Base-by-base conservation (phyloP, 2,329 filamentous ascomycete species). In the Aspergillus sp. region DNA sequence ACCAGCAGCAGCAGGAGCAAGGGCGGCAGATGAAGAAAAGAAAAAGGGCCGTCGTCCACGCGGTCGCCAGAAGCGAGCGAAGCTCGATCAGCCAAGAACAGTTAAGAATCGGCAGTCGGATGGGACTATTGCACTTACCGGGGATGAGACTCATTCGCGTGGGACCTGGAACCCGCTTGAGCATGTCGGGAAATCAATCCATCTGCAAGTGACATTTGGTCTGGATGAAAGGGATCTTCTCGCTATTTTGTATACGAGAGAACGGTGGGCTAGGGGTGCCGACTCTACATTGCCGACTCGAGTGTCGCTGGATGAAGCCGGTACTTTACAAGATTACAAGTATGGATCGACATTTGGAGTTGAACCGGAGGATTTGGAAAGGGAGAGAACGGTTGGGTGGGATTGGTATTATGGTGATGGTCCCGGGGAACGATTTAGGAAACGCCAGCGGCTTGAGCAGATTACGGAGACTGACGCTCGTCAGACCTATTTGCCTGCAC, bases 271-370 rank as follows among this genome's bases (percentile, higher is more conserved):
- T 26, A 60, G 65, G 30, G 72, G 71, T 1, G 61, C 74, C 9
- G 79, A 85, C 59, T 73, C 78, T 11, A 80, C 79, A 3, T 73
- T 86, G 42, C 85, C 84, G 4, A 78, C 73, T 55, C 76, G 79
- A 9, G 64, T 65, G 39, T 73, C 71, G 15, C 61, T 78, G 59
- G 66, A 72, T 47, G 60, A 60, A 50, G 62, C 59, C 62, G 64
- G 62, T 55, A 60, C 34, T 52, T 59, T 64, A 71, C 62, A 59
- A 53, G 64, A 64, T 66, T 79, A 66, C 69, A 74, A 58, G 57
- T 81, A 70, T 64, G 75, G 62, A 55, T 71, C 60, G 47, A 78
- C 76, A 12, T 78, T 78, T 64, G 81, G 77, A 17, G 70, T 77
- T 56, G 67, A 72, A 4, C 69, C 74, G 18, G 75, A 74, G 39